Evolutionary conservation across 1,284 basidiomycete species (phyloP), one percentile per base, ranked within the genome.

Genomic region (Tremellales sp.): DNA sequence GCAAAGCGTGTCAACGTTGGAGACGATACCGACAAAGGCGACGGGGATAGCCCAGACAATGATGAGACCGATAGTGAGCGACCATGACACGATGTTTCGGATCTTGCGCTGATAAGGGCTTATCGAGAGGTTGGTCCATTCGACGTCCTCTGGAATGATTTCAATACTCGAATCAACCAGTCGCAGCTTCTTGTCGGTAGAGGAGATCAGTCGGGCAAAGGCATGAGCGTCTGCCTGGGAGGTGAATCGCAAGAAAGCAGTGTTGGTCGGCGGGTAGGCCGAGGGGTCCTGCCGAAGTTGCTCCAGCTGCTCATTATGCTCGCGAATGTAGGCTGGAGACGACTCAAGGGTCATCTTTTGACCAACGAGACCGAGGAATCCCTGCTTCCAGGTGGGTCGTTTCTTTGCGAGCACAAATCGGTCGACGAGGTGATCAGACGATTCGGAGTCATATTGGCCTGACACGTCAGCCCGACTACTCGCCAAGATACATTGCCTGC

Each of bases 201-300:
- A 82, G 44, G 75, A 70, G n/a, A 75, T 68, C 83, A 90, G 87
- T 23, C 83, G 78, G 12, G 76, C 75, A 50, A 78, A 79, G 40
- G 74, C 68, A 67, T 78, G 77, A 24, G 77, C 77, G 36, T 79
- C 78, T 46, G 77, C 70, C 66, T 81, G 94, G 56, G 82, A 81
- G 68, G 88, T 82, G 79, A 97, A 98, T 24, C 90, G 84, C 48
- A 96, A 79, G 72, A 97, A 97, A 4, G 87, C 88, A 22, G 86
- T 77, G 66, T 67, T 77, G 36, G 64, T 68, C 24, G 53, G 67
- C 45, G 70, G 65, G 55, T 76, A 76, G 41, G 68, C 62, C 48
- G 70, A 67, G 49, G 68, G 64, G 22, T 76, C 72, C 45, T 91
- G 83, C 27, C 91, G 82, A 46, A 75, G 61, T 24, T 58, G 42